Evolutionary conservation across 176 grass and related monocot species (phyloP).

Genomic region (Carex myosuroides): DNA sequence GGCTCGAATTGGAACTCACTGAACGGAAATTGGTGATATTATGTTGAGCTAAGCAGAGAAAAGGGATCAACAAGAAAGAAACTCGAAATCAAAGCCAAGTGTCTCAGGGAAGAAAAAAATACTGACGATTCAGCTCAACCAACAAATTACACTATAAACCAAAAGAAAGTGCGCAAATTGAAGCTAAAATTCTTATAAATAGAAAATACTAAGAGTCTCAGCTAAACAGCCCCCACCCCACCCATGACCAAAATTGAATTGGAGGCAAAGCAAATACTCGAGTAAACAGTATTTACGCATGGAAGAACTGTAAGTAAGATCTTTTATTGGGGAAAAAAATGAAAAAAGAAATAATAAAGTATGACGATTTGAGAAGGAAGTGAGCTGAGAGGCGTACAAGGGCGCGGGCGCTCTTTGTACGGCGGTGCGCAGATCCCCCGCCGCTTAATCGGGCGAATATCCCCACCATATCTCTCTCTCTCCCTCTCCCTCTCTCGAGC

Average conservation of each 20-base stretch:
- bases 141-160: background rate
- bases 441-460: conserved; percentile 67
- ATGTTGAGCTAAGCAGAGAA: background rate
- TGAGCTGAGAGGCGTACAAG: conserved; percentile 31
- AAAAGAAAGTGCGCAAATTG: background rate
- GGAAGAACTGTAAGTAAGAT: conserved; percentile 26
- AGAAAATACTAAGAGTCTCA: conserved; percentile 23
- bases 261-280: conserved; percentile 17
- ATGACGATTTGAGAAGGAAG: background rate
- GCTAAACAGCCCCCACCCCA: conserved; percentile 24
- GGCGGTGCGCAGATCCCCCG: conserved; percentile 48
- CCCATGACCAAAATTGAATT: conserved; percentile 12
- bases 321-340: conserved; percentile 39
- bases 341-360: background rate
- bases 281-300: background rate
- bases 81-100: background rate
- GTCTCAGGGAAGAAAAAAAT: background rate
- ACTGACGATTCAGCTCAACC: background rate
- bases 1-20: background rate
- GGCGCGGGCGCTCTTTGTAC: conserved; percentile 55
- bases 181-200: background rate
- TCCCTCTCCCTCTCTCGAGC: background rate
- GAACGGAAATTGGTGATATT: background rate
- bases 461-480: conserved; percentile 48
- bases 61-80: background rate